A percentile compares a stretch with the other conserved stretches of the same genome.
Evolutionary conservation across 1,284 basidiomycete species (phyloP).

Genomic region (Chalciporus sp.): DNA sequence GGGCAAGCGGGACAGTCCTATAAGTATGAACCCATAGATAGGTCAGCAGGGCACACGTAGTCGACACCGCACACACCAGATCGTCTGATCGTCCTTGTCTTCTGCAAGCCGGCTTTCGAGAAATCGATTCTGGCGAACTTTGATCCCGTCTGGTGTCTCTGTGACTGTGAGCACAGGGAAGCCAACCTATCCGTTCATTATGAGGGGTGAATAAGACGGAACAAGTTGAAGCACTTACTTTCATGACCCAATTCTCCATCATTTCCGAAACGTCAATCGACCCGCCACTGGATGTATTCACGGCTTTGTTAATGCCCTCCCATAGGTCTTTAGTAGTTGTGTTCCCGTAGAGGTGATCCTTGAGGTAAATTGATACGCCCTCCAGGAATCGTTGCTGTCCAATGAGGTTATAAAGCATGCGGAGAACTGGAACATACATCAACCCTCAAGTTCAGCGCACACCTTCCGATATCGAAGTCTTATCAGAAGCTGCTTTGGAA

Average conservation of each 20-base stretch:
- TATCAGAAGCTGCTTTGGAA: constrained; percentile 83
- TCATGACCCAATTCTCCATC: constrained; percentile 93
- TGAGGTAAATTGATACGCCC: constrained; percentile 91
- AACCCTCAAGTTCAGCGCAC: constrained; percentile 2
- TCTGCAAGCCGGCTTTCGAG: constrained; percentile 81
- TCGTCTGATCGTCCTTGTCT: constrained; percentile 86
- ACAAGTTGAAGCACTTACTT: constrained; percentile 45
- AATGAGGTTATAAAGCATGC: constrained; percentile 90
- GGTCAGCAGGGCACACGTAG: background rate
- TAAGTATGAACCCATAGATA: background rate
- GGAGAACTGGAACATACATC: constrained; percentile 60
- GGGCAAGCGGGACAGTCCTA: constrained; percentile 82
- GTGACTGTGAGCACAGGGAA: constrained; percentile 89
- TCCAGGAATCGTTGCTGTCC: constrained; percentile 89
- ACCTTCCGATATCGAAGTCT: constrained; percentile 11
- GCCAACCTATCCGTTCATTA: constrained; percentile 55
- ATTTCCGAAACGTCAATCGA: constrained; percentile 72
- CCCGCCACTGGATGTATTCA: constrained; percentile 39
- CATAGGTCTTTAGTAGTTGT: constrained; percentile 89
- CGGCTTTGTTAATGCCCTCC: constrained; percentile 83
- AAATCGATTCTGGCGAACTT: constrained; percentile 90
- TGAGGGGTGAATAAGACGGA: background rate
- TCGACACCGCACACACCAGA: constrained; percentile 62
- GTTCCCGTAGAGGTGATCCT: constrained; percentile 84
- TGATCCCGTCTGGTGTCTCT: constrained; percentile 72